Evolutionary conservation across 163 green algal species (phyloP).

Genomic region (Prototheca cutis): DNA sequence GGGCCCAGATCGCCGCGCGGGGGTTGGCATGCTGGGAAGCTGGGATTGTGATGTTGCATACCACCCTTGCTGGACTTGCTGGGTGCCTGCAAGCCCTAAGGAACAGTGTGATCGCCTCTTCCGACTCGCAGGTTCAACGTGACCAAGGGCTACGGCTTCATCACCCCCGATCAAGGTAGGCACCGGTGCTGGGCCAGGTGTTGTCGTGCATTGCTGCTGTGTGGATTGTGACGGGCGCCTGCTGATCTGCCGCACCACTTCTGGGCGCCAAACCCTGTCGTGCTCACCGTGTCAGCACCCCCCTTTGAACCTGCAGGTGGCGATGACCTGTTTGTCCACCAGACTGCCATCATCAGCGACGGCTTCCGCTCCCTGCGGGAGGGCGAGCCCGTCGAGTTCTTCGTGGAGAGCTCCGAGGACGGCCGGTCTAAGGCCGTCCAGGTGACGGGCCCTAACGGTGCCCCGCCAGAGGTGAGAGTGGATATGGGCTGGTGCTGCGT

Average conservation of each 20-base stretch:
- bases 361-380: constrained; percentile 68
- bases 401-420: constrained; percentile 51
- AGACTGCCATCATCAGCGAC: constrained; percentile 63
- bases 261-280: no score
- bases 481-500: no score
- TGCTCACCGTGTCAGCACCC: no score
- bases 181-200: no score
- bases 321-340: constrained; percentile 63
- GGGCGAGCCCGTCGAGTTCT: constrained; percentile 68
- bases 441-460: constrained; percentile 41
- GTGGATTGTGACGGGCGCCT: no score
- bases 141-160: constrained; percentile 42
- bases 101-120: not conserved
- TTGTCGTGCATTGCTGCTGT: no score
- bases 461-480: constrained; percentile 5
- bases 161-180: constrained; percentile 30
- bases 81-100: no score
- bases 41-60: not conserved
- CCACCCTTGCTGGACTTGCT: not conserved
- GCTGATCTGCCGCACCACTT: no score
- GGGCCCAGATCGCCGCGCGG: no score
- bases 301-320: constrained; percentile 21
- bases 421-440: constrained; percentile 53
- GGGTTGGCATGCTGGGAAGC: not conserved
- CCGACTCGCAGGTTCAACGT: constrained; percentile 24